A percentile compares a stretch with the other conserved stretches of the same genome.
phyloP scores from a whole-genome alignment of 495 filamentous ascomycete species.

The Penicillium fimorum region DNA sequence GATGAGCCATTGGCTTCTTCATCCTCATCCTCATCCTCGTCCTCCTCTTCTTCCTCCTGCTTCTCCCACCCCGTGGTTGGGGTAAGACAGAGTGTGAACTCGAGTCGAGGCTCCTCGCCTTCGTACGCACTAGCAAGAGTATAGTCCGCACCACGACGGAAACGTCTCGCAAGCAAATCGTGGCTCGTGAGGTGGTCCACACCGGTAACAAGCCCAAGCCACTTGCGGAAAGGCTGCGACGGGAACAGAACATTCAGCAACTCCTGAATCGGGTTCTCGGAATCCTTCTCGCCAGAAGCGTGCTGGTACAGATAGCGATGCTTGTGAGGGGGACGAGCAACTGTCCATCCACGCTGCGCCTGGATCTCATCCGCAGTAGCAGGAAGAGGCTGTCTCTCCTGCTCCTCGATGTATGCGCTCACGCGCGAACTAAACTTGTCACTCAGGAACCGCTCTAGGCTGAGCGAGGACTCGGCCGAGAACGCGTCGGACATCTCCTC shows the following conservation, averaged over 20 bases:
- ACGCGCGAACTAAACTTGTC: constrained; percentile 70
- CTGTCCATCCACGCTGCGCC: constrained; percentile 60
- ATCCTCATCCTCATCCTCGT: constrained; percentile 47
- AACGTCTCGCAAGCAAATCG: constrained; percentile 74
- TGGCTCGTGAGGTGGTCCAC: constrained; percentile 59
- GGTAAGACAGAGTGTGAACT: constrained; percentile 81
- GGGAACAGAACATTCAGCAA: constrained; percentile 77
- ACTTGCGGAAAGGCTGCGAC: constrained; percentile 82
- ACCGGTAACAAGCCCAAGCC: constrained; percentile 79
- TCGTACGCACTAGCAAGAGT: constrained; percentile 84
- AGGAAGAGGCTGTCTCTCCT: constrained; percentile 53
- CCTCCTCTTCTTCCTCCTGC: constrained; percentile 57
- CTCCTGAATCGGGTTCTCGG: constrained; percentile 64
- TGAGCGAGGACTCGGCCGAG: constrained; percentile 75
- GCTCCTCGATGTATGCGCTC: constrained; percentile 62
- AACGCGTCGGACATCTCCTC: constrained; percentile 79
- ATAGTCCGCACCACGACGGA: constrained; percentile 85
- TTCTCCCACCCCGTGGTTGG: constrained; percentile 81
- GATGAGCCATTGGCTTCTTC: constrained; percentile 19
- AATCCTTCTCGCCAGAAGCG: constrained; percentile 28
- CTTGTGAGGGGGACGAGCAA: constrained; percentile 89
- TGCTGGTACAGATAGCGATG: constrained; percentile 87
- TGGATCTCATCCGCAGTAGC: constrained; percentile 56
- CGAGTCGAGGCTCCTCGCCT: constrained; percentile 73
- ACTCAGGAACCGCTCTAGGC: constrained; percentile 71